These are phyloP conservation scores for Aspergillus carbonarius DNA, from an alignment of 2,329 filamentous ascomycete species.

Conservation along the genomic window DNA sequence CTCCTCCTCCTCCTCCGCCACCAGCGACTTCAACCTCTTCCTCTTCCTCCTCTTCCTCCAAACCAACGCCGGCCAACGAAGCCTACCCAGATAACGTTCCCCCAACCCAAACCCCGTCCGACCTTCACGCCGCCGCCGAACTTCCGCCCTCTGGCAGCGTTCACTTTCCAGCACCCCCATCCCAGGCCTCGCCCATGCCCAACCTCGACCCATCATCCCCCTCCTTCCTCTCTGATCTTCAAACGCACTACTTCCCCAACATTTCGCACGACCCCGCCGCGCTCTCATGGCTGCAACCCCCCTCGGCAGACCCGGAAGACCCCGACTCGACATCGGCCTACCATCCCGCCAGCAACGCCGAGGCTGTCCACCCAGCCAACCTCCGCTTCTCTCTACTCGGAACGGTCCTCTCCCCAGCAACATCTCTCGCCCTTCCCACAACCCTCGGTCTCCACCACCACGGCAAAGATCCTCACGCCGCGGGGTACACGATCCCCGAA, in stretches of 20 bases:
- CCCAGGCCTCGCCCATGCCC: constrained; percentile 53
- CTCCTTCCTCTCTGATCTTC: constrained; percentile 78
- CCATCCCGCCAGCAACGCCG: constrained; percentile 69
- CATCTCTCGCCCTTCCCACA: constrained; percentile 70
- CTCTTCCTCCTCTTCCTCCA: not conserved
- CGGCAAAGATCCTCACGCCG: constrained; percentile 85
- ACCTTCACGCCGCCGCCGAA: constrained; percentile 43
- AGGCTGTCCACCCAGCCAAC: constrained; percentile 65
- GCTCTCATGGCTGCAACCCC: constrained; percentile 85
- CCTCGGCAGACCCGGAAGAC: constrained; percentile 59
- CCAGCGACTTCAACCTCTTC: not conserved
- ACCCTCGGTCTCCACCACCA: constrained; percentile 89
- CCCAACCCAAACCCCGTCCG: constrained; percentile 35
- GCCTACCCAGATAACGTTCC: constrained; percentile 33
- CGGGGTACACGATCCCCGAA: constrained; percentile 90
- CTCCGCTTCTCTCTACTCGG: constrained; percentile 90
- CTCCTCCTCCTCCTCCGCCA: not conserved
- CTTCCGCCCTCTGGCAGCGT: constrained; percentile 35
- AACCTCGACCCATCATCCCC: constrained; percentile 81
- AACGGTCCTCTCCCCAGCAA: constrained; percentile 72
- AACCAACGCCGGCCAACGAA: constrained; percentile 6
- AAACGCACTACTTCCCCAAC: constrained; percentile 89
- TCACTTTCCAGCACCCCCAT: constrained; percentile 47
- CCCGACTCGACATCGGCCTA: constrained; percentile 74
- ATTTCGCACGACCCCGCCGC: constrained; percentile 81